These are phyloP conservation scores for Neofusicoccum parvum DNA, from an alignment of 2,329 filamentous ascomycete species.

Conservation along the genomic window DNA sequence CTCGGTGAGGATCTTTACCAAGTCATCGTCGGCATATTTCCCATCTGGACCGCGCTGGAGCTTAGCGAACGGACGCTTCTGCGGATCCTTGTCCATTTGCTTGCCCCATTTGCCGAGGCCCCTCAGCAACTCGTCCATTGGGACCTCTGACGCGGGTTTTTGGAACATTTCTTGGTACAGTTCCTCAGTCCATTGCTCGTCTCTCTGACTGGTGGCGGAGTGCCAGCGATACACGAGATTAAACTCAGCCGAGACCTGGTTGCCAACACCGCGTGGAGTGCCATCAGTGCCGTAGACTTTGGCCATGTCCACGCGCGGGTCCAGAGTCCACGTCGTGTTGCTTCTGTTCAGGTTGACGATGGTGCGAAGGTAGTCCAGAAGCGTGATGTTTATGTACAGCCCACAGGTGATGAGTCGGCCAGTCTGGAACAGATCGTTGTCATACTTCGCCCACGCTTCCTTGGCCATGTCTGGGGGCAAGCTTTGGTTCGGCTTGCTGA, in stretches of 20 bases:
- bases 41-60: slow-evolving; percentile 67
- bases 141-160: slow-evolving; percentile 58
- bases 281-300: slow-evolving; percentile 57
- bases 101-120: slow-evolving; percentile 65
- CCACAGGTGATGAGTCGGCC: slow-evolving; percentile 53
- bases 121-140: slow-evolving; percentile 60
- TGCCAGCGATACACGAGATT: slow-evolving; percentile 88
- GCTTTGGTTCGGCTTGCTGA: slow-evolving; percentile 61
- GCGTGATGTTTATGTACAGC: slow-evolving; percentile 63
- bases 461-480: slow-evolving; percentile 34
- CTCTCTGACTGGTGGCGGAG: slow-evolving; percentile 70
- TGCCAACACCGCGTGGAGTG: slow-evolving; percentile 72
- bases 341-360: slow-evolving; percentile 71
- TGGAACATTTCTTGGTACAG: slow-evolving; percentile 28
- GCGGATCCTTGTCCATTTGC: slow-evolving; percentile 64
- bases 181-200: slow-evolving; percentile 76
- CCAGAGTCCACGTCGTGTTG: slow-evolving; percentile 78
- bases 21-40: slow-evolving; percentile 71
- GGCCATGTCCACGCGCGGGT: slow-evolving; percentile 70
- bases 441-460: slow-evolving; percentile 42
- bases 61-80: slow-evolving; percentile 66
- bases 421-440: slow-evolving; percentile 50
- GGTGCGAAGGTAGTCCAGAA: slow-evolving; percentile 77
- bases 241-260: slow-evolving; percentile 83
- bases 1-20: slow-evolving; percentile 67